These are phyloP conservation scores for Podospora didyma DNA, from an alignment of 495 filamentous ascomycete species.

Conservation along the genomic window DNA sequence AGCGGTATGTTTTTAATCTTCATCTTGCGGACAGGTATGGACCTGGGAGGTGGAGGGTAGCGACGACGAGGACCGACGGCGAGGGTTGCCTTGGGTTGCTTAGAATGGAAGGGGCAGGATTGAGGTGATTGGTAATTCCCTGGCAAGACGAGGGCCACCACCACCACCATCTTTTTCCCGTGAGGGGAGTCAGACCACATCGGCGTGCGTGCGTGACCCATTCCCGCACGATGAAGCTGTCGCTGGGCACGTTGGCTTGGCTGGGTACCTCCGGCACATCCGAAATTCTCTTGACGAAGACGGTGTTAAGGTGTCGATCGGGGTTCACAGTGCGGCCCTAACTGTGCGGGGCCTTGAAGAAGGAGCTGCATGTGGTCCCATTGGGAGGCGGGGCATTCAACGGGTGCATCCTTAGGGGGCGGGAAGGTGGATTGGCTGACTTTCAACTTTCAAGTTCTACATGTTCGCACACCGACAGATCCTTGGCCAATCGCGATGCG, in stretches of 20 bases:
- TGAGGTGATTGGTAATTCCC: slow-evolving; percentile 9
- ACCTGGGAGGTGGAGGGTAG: too few species aligned
- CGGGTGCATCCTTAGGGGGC: not conserved
- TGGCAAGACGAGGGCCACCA: not conserved
- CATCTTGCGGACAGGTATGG: not conserved
- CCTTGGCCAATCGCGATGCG: not conserved
- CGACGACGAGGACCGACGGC: too few species aligned
- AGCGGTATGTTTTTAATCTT: not conserved
- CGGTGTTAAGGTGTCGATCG: not conserved
- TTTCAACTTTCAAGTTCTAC: not conserved
- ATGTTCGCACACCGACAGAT: not conserved
- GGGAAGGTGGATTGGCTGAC: not conserved
- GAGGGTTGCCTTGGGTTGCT: too few species aligned
- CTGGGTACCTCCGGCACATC: slow-evolving; percentile 1
- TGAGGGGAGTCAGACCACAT: not conserved
- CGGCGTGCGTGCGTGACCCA: not conserved
- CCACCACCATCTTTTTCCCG: too few species aligned
- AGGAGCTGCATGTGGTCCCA: not conserved
- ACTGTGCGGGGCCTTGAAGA: not conserved
- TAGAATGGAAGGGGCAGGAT: not conserved
- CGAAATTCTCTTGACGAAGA: not conserved
- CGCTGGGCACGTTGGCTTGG: too few species aligned
- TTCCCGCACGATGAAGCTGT: not conserved
- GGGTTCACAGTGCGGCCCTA: not conserved
- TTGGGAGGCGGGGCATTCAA: not conserved